Conservation (phyloP, 768 basidiomycete species). For the Kwoniella dejecticola region DNA sequence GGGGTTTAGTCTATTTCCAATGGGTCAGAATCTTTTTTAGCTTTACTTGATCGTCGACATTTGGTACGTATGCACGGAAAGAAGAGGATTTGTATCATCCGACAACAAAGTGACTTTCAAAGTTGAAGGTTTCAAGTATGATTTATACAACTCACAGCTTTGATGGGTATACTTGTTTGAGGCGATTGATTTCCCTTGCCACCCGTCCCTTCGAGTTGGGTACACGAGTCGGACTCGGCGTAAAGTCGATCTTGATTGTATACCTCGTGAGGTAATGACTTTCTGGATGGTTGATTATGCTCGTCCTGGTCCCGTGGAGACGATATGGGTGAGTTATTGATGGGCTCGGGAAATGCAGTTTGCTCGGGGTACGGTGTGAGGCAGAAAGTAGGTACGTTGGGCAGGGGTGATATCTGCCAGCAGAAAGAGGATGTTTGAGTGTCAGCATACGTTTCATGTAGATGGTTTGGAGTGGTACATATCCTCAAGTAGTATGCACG, state of each 20-base stretch:
- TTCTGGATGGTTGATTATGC: not conserved
- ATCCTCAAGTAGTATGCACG: not conserved
- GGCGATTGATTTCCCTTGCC: not conserved
- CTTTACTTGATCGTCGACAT: too few species aligned
- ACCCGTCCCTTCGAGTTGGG: not conserved
- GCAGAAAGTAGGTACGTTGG: slow-evolving; percentile 2
- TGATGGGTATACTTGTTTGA: too few species aligned
- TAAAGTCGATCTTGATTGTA: not conserved
- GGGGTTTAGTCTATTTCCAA: not conserved
- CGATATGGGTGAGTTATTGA: not conserved
- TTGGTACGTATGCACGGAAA: too few species aligned
- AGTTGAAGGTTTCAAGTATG: too few species aligned
- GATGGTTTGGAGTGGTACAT: too few species aligned
- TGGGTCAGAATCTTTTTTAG: not conserved
- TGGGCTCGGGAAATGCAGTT: not conserved
- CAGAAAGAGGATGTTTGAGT: not conserved
- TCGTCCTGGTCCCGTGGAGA: too few species aligned
- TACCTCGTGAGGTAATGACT: too few species aligned
- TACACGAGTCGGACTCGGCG: not conserved
- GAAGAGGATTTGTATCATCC: too few species aligned
- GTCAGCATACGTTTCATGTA: too few species aligned
- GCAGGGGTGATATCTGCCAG: slow-evolving; percentile 2
- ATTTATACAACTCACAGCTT: too few species aligned
- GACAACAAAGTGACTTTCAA: too few species aligned
- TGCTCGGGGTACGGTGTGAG: slow-evolving; percentile 1